A percentile compares a stretch with the other conserved stretches of the same genome.
Conservation (phyloP, 345 rosid species). For the Mangifera indica region DNA sequence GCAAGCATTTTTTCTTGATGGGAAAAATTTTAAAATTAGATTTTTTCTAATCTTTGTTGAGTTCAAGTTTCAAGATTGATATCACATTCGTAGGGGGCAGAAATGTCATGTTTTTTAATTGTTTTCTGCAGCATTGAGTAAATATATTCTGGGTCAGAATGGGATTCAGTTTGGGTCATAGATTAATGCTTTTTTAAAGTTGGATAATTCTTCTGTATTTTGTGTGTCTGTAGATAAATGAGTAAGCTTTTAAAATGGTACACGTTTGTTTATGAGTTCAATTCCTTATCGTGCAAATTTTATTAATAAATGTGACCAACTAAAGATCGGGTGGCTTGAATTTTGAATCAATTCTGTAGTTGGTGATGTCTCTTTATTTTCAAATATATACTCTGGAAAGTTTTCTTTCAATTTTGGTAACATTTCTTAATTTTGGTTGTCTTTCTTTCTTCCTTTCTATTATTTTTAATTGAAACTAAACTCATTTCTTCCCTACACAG, state of each 20-base stretch:
- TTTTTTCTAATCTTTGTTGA: background rate
- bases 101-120: slow-evolving; percentile 2
- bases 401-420: background rate
- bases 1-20: background rate
- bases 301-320: background rate
- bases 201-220: background rate
- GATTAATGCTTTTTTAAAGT: no score
- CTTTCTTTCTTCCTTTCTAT: no score
- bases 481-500: no score
- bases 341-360: no score
- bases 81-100: background rate
- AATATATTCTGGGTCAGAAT: slow-evolving; percentile 6
- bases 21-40: slow-evolving; percentile 18
- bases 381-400: no score
- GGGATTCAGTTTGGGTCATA: background rate
- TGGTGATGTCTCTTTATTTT: no score
- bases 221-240: background rate
- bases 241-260: background rate
- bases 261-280: background rate
- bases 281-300: background rate
- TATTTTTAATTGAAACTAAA: no score
- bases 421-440: no score
- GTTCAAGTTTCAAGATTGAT: slow-evolving; percentile 8
- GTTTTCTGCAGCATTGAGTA: background rate
- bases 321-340: no score